Base-by-base conservation (phyloP, 805 yeast genomes). In the Phaffomyces antillensis region DNA sequence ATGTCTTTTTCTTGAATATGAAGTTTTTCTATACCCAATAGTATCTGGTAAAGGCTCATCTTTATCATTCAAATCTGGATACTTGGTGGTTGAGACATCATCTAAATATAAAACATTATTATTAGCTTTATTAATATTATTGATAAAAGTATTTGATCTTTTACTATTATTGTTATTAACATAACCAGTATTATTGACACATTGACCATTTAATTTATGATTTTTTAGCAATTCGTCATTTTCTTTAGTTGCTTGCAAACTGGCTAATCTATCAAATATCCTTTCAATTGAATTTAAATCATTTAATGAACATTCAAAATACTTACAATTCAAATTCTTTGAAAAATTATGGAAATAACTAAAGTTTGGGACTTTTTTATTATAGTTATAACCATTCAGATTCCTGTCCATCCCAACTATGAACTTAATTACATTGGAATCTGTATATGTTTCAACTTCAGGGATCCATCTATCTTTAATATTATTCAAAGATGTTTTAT, bases 401-500 rank as follows among this genome's bases (percentile, higher is more conserved):
- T 12, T 17, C n/a, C 47, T 23, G 23, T 44, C 65, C 37, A 70
- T 60, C 0, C 71, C 73, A 32, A 67, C 63, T 44, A 68, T 55
- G 42, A 66, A 53, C 45, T 57, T 62, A 3, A 63, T 59, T n/a
- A 63, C 66, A 43, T 61, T 59, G 16, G 64, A 67, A 20, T 31
- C 41, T 50, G 72, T 68, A 55, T 67, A 62, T 38, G 57, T 60
- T 49, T 62, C 60, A 18, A 68, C 62, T 51, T 69, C 73, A 15
- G 72, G 70, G n/a, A 67, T 56, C 73, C 73, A 69, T 50, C 68
- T 61, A 39, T 66, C 71, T 47, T 52, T 53, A 17, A 68, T 64
- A 45, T 61, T 64, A 41, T 59, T 63, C 48, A 66, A 60, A 2
- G 69, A 57, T 42, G 60, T 66, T 7, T 64, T 53, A 4, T 61